Evolutionary conservation across 805 yeast genomes (phyloP), one percentile per base, ranked within the genome.

Genomic region (Torulaspora gathmanii): DNA sequence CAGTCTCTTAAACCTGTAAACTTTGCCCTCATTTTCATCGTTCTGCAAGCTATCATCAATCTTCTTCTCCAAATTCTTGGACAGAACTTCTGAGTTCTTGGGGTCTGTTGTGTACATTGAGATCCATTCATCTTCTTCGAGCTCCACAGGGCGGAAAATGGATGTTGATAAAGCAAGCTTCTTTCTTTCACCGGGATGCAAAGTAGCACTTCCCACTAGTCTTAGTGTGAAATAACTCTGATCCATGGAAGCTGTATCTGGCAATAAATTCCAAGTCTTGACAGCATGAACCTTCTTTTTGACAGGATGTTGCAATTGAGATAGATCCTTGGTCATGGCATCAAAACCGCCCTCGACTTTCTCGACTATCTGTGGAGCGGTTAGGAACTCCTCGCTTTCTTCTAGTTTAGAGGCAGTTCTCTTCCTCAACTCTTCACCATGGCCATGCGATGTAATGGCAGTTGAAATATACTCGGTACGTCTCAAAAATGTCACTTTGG

Each of bases 391-490:
- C 34, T 55, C 58, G n/a, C 51, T 57, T 33, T 55, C 65, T 36
- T 41, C 60, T 33, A 47, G 45, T 13, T 47, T 50, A 2, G 46
- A 51, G 3, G 46, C 46, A 63, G 47, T 63, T 68, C 52, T 65
- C 64, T 43, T 58, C 60, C 47, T 58, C 56, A 31, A 55, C 49
- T 39, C 51, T 46, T 46, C 54, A 30, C 51, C 56, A 33, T 52
- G 49, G 43, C 67, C 60, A 43, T 74, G 74, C 41, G 79, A 50
- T 3, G 63, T 51, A 22, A 55, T 54, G 3, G 69, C 82, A 29
- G 85, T 79, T 9, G 95, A 78, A 47, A 88, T 84, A 63, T 91
- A 91, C 62, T 93, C 98, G 0, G 99, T 91, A 70, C 98, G 81
- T 70, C 97, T 82, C 62, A 91, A 74, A 68, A 91, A 90, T n/a